These are phyloP conservation scores for Otatea glauca DNA, from an alignment of 176 grass and related monocot species.

Conservation along the genomic window DNA sequence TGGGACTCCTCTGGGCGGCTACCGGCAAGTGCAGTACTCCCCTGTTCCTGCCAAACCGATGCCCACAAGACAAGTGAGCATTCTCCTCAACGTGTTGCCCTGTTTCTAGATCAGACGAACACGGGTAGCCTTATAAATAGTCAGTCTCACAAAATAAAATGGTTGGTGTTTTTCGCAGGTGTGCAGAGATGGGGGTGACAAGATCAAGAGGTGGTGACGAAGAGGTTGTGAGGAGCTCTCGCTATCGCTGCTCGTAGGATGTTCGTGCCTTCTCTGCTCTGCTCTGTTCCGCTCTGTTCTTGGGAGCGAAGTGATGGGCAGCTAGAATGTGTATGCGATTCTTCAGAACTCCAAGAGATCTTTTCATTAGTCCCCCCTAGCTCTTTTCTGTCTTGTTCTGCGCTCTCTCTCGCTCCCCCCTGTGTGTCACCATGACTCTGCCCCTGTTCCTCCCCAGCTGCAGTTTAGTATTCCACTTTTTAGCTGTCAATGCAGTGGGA, in stretches of 20 bases:
- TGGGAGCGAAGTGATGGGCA: conserved; percentile 31
- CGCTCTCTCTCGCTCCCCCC: background rate
- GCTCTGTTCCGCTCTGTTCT: conserved; percentile 24
- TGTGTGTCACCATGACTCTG: conserved; percentile 41
- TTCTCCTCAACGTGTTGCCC: conserved; percentile 18
- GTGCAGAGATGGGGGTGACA: conserved; percentile 59
- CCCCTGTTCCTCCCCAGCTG: conserved; percentile 29
- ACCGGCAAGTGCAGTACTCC: conserved; percentile 64
- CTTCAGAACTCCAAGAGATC: conserved; percentile 61
- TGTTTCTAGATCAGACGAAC: conserved; percentile 16
- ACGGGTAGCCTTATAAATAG: background rate
- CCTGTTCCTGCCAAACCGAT: conserved; percentile 52
- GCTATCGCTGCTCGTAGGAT: background rate
- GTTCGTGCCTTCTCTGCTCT: background rate
- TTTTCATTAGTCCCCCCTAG: conserved; percentile 5
- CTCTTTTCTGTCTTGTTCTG: conserved; percentile 12
- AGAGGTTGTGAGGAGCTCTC: background rate
- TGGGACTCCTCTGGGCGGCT: conserved; percentile 40
- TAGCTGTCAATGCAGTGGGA: conserved; percentile 77
- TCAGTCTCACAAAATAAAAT: background rate
- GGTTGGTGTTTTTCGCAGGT: conserved; percentile 38
- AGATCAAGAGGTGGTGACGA: conserved; percentile 54
- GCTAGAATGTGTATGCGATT: conserved; percentile 19
- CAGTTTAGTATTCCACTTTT: conserved; percentile 55
- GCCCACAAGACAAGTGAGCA: conserved; percentile 63